Conservation (phyloP, 2,329 filamentous ascomycete species). For the Talaromyces sp. region DNA sequence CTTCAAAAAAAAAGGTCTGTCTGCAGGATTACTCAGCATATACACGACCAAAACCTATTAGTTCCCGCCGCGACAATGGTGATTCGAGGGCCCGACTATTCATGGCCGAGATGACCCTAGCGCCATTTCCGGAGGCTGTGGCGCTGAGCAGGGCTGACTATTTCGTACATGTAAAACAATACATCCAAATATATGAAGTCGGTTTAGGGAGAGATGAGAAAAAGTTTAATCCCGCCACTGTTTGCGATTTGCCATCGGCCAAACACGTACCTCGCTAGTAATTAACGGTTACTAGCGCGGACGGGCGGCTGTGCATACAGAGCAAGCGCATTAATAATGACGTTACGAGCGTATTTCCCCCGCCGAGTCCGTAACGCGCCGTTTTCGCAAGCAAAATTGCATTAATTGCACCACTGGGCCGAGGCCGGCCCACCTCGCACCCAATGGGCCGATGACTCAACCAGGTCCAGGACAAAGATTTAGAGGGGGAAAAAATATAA, state of each 20-base stretch:
- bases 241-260: neutral
- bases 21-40: neutral
- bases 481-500: neutral
- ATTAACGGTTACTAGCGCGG: neutral
- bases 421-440: neutral
- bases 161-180: neutral
- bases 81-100: neutral
- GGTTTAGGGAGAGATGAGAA: neutral
- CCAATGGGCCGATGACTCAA: neutral
- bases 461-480: neutral
- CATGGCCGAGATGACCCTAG: neutral
- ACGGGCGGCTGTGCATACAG: neutral
- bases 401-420: neutral
- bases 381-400: neutral
- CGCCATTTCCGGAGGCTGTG: neutral
- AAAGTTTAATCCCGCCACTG: neutral
- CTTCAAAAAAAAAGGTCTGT: too few relatives aligned
- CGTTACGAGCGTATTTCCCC: neutral
- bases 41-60: neutral
- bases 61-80: neutral
- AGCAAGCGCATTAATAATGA: neutral
- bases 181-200: neutral
- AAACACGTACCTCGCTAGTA: neutral
- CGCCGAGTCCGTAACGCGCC: neutral
- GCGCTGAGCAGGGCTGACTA: neutral